Conservation (phyloP, 495 filamentous ascomycete species). For the Penicillium longicatenatum region DNA sequence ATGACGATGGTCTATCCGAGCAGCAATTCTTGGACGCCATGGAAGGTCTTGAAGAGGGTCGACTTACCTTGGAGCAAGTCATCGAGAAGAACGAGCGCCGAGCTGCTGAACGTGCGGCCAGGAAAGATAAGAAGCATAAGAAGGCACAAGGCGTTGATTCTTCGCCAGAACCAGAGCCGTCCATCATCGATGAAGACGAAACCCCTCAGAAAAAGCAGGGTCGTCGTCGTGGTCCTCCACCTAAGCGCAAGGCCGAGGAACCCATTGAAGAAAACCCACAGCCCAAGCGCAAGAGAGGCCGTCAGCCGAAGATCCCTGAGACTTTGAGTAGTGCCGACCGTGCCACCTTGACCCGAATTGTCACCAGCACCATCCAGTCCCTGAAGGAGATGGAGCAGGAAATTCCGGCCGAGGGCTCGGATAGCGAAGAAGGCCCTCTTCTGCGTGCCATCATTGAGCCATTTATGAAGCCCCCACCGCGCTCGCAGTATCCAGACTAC, state of each 20-base stretch:
- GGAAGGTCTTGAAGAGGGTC: conserved; percentile 83
- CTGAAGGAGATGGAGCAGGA: conserved; percentile 76
- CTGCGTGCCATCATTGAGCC: conserved; percentile 86
- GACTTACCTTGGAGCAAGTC: conserved; percentile 76
- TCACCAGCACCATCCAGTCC: conserved; percentile 72
- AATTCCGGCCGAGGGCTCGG: conserved; percentile 58
- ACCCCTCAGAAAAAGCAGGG: conserved; percentile 61
- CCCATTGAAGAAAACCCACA: conserved; percentile 72
- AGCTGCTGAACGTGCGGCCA: conserved; percentile 74
- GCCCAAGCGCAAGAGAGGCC: conserved; percentile 79
- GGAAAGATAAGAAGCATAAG: conserved; percentile 63
- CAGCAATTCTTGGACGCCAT: conserved; percentile 95
- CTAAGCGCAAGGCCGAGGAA: conserved; percentile 86
- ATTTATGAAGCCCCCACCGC: conserved; percentile 89
- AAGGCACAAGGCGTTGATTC: conserved; percentile 56
- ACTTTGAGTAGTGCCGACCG: conserved; percentile 52
- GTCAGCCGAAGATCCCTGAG: conserved; percentile 65
- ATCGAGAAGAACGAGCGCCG: conserved; percentile 86
- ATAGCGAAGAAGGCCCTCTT: conserved; percentile 58
- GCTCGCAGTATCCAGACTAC: conserved; percentile 85
- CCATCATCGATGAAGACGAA: conserved; percentile 77
- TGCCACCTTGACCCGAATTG: conserved; percentile 67
- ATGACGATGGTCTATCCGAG: conserved; percentile 96
- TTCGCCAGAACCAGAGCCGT: conserved; percentile 59
- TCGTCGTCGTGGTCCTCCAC: conserved; percentile 76